Evolutionary conservation across 371 early-diverging fungal species (phyloP).

Genomic region (Mucor velutinosus): DNA sequence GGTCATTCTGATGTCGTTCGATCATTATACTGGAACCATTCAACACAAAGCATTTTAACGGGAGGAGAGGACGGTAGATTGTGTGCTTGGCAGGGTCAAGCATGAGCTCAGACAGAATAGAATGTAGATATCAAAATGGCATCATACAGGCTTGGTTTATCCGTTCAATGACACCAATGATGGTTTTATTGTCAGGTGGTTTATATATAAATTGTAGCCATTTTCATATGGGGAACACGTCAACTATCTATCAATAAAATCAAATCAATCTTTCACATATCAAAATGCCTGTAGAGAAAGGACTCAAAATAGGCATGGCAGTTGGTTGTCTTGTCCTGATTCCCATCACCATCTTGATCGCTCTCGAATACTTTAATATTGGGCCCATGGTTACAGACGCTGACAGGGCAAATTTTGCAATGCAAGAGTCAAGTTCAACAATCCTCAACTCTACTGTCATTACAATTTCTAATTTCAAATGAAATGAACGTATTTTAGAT

Average conservation of each 20-base stretch:
- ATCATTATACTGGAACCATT: slow-evolving; percentile 67
- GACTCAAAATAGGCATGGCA: background rate
- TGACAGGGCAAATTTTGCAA: background rate
- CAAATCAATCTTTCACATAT: background rate
- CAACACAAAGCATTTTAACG: slow-evolving; percentile 58
- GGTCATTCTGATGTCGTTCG: slow-evolving; percentile 77
- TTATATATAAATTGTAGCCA: too few relatives aligned
- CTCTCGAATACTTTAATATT: background rate
- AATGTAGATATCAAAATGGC: background rate
- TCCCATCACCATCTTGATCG: background rate
- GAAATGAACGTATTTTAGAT: too few relatives aligned
- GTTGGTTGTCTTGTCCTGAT: background rate
- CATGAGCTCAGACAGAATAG: background rate
- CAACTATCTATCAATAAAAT: background rate
- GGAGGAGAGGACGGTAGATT: slow-evolving; percentile 81
- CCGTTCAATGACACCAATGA: background rate
- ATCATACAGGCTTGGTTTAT: background rate
- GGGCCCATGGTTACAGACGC: background rate
- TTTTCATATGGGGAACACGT: background rate
- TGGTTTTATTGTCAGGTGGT: background rate
- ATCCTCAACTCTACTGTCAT: background rate
- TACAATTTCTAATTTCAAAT: background rate
- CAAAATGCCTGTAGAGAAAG: background rate
- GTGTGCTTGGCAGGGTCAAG: slow-evolving; percentile 63
- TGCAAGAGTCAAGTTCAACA: background rate